Base-by-base conservation (phyloP, 1,284 basidiomycete species). In the Neolentinus lepideus region DNA sequence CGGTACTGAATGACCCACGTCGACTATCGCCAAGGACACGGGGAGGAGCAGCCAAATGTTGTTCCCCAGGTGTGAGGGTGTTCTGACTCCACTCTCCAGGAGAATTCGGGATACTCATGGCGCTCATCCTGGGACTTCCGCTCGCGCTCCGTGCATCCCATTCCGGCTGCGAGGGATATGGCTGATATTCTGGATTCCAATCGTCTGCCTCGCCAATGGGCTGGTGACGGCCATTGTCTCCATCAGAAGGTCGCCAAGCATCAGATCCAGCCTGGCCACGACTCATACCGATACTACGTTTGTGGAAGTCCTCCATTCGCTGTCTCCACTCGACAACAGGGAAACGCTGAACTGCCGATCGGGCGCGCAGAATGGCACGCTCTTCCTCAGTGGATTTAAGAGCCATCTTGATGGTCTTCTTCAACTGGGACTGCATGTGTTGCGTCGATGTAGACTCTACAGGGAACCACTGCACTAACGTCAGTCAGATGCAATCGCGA, bases 241-340 rank as follows among this genome's bases (percentile, higher is more conserved):
- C 84, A 64, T 91, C 89, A 11, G 84, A 81, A 53, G 80, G 78
- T 43, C 85, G 78, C 88, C 90, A 94, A 0, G 92, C 91, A 61
- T 90, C 81, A 4, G 75, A 57, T 19, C 83, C 88, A 24, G 92
- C 90, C 2, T 83, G 43, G 38, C 72, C 70, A 56, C 92, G 85
- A 64, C 88, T 92, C 3, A 76, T 76, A 38, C 69, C 72, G 68
- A 96, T 94, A 66, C 85, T 88, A 56, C 93, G 88, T 59, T 80
- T 83, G 69, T 96, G 93, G 80, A 95, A 92, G 69, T 96, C 93
- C 72, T 96, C 93, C 76, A 88, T 91, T 54, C 90, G 84, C 69
- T 95, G 92, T 66, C 93, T 90, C 93, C 93, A 95, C 72, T 95
- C 92, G 47, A 96, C 90, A 58, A 96, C 93, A 4, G 93, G 93